Evolutionary conservation across 306 rosid species (phyloP), one percentile per base, ranked within the genome.

Genomic region (Lagenaria siceraria): DNA sequence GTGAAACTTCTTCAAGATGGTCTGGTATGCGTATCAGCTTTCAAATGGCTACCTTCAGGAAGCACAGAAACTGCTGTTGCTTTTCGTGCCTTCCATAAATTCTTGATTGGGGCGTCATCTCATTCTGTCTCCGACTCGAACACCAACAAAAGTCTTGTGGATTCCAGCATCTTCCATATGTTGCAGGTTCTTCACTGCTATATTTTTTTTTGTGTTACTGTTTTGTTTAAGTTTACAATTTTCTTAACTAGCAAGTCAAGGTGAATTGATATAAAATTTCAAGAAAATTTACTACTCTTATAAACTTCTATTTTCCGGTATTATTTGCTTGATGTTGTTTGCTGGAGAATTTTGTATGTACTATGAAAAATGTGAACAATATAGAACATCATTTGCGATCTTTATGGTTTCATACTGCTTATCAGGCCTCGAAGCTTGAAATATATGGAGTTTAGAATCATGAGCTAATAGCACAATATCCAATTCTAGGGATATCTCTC

Each of bases 41-140:
- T 87, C 89, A 92, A 95, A 85, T 95, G 97, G 93, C 68, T 95
- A 75, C 95, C 93, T 65, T 93, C 96, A 0, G 82, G 80, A 81
- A 95, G 97, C 83, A 83, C 96, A 0, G 98, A 95, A 85, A 92
- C 92, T 33, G 89, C 92, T 0, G 81, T 92, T 55, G 96, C 89
- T 1, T 90, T 92, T 78, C 97, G 97, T 2, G 82, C 86, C 61
- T 87, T 92, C 80, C 90, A 82, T 69, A 92, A 85, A 84, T 92
- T 95, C 86, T 82, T 95, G 79, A 89, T 95, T 42, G 91, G 93
- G 60, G 77, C 88, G 0, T 92, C 98, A 0, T 86, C 95, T 84
- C 97, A 95, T 86, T 84, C 81, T 29, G 86, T 83, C 42, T 52
- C 29, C 71, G 90, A 92, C 84, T 91, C 90, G 79, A 87, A 94